Evolutionary conservation across 2,329 filamentous ascomycete genomes (phyloP).

Genomic region (Mariannaea sp.): DNA sequence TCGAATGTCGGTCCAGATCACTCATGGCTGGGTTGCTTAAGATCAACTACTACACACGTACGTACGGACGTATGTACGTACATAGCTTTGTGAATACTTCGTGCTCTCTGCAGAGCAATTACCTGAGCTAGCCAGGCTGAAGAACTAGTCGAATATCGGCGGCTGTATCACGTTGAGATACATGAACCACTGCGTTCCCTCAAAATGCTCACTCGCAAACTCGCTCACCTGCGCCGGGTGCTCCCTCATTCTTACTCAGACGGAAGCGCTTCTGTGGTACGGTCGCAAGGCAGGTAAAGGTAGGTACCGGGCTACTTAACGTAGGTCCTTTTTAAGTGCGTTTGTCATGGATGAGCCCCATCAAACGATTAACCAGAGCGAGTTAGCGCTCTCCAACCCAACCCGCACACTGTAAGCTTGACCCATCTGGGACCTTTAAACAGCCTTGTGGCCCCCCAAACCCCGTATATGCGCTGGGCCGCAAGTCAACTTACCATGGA

Average conservation of each 20-base stretch:
- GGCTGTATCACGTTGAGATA: too few relatives aligned
- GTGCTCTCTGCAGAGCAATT: too few relatives aligned
- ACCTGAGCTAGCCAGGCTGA: too few relatives aligned
- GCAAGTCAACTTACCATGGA: too few relatives aligned
- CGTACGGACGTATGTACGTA: too few relatives aligned
- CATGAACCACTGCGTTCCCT: background rate
- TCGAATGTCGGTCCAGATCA: conserved; percentile 14
- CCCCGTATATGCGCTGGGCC: conserved; percentile 22
- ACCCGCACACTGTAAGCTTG: conserved; percentile 24
- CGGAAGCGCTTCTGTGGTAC: too few relatives aligned
- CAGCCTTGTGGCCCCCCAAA: conserved; percentile 17
- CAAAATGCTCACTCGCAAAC: background rate
- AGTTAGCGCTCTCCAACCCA: conserved; percentile 10
- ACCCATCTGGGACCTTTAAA: conserved; percentile 13
- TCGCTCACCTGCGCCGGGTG: background rate
- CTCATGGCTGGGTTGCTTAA: background rate
- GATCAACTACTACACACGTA: too few relatives aligned
- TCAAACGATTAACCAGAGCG: conserved; percentile 1
- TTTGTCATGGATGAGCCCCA: conserved; percentile 1
- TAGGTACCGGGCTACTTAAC: too few relatives aligned
- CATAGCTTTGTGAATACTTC: too few relatives aligned
- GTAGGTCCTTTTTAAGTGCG: conserved; percentile 2
- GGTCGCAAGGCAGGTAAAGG: too few relatives aligned
- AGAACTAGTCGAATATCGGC: too few relatives aligned
- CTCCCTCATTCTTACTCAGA: too few relatives aligned